Percentiles rank a stretch among this genome's conserved stretches.
Evolutionary conservation across 2,329 filamentous ascomycete species (phyloP).

Genomic region (Penicillium sp.): DNA sequence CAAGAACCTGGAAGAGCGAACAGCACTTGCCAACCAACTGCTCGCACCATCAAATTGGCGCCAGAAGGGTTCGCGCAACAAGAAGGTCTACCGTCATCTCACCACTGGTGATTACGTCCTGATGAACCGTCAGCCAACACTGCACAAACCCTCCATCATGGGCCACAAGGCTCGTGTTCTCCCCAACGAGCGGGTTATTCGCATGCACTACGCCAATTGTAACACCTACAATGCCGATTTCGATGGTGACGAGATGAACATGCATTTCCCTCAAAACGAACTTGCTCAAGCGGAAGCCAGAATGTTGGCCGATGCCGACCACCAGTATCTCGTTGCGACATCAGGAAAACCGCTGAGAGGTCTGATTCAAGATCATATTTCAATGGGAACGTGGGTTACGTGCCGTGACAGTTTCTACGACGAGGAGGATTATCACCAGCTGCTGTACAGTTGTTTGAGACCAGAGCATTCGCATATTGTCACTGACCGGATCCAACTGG

Average conservation of each 20-base stretch:
- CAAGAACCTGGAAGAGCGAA: conserved; percentile 83
- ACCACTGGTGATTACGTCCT: conserved; percentile 96
- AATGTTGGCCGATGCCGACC: conserved; percentile 91
- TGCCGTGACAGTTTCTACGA: conserved; percentile 90
- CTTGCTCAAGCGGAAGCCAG: conserved; percentile 88
- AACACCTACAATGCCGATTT: conserved; percentile 99
- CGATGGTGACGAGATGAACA: conserved; percentile 99
- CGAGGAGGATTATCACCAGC: conserved; percentile 81
- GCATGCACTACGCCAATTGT: conserved; percentile 99
- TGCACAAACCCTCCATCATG: conserved; percentile 99
- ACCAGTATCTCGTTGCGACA: conserved; percentile 93
- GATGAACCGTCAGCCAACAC: conserved; percentile 97
- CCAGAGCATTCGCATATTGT: conserved; percentile 88
- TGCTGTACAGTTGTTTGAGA: conserved; percentile 86
- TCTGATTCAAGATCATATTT: conserved; percentile 97
- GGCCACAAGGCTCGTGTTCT: conserved; percentile 89
- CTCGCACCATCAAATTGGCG: conserved; percentile 77
- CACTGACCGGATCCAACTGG: conserved; percentile 74
- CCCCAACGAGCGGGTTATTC: conserved; percentile 92
- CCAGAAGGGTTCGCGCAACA: conserved; percentile 74
- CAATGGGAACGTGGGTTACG: conserved; percentile 86
- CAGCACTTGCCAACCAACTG: conserved; percentile 87
- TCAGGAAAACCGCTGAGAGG: conserved; percentile 90
- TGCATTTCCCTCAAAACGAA: conserved; percentile 99
- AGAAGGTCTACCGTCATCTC: conserved; percentile 94